Base-by-base conservation (phyloP, 371 early-diverging fungal species). In the Dinochytrium kinnereticum region DNA sequence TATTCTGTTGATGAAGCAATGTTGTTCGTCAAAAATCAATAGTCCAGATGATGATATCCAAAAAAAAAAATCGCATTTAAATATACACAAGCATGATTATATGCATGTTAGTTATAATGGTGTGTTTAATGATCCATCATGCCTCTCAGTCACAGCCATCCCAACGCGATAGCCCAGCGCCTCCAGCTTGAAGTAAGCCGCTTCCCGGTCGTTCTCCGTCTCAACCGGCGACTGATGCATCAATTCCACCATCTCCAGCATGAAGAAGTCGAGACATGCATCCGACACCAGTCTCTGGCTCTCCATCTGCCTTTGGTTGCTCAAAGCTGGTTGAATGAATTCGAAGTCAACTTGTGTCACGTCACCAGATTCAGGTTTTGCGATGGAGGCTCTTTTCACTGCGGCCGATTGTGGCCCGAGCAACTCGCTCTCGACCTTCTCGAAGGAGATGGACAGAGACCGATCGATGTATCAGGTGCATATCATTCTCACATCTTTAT, bases 91-190 rank as follows among this genome's bases (percentile, higher is more conserved):
- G 68, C 26, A n/a, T 53, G n/a, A n/a, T 53, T 13, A 13, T 19
- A 10, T 61, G 10, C 19, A 34, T 19, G 34, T 17, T 17, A 34
- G 36, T 38, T 38, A n/a, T n/a, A n/a, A n/a, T n/a, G n/a, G n/a
- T n/a, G n/a, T n/a, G n/a, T n/a, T n/a, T n/a, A n/a, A n/a, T n/a
- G n/a, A n/a, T n/a, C n/a, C n/a, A n/a, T 40, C 59, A 59, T 84
- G 94, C 92, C 90, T 90, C 82, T 97, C 98, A 26, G 91, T 92
- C 21, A 97, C 80, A 33, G 94, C 88, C 76, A 90, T 86, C 19
- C 97, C 98, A 26, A 96, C 95, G 19, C 93, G 89, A 80, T 91
- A 96, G 0, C 98, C 98, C 24, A 96, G 84, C 74, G 84, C 86
- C 71, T 97, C 96, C 53, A 96, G 86, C 81, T 95, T 96, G 73